Evolutionary conservation across 2,329 filamentous ascomycete genomes (phyloP).

Genomic region (Diaporthe sp.): DNA sequence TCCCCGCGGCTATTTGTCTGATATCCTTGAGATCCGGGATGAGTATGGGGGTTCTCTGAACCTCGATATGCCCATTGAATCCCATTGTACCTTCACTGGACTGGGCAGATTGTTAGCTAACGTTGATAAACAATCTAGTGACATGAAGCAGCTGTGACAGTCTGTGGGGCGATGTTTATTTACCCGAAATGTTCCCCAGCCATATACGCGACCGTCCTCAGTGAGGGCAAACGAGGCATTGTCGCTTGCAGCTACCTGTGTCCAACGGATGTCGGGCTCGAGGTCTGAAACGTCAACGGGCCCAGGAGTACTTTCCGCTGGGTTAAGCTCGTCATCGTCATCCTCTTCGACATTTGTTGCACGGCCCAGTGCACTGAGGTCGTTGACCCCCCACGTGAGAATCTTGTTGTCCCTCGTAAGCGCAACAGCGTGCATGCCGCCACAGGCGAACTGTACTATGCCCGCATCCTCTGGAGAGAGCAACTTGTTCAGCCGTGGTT

Average conservation of each 20-base stretch:
- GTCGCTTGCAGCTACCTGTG: constrained; percentile 78
- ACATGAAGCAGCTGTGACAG: background rate
- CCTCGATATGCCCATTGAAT: constrained; percentile 46
- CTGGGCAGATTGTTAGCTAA: constrained; percentile 40
- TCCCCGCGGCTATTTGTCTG: constrained; percentile 73
- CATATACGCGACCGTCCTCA: constrained; percentile 81
- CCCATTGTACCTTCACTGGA: constrained; percentile 63
- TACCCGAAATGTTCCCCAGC: constrained; percentile 84
- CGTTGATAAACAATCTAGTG: background rate
- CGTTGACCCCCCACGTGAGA: constrained; percentile 89
- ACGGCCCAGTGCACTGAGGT: constrained; percentile 83
- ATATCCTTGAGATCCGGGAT: constrained; percentile 76
- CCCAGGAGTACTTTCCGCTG: constrained; percentile 71
- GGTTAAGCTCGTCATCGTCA: constrained; percentile 57
- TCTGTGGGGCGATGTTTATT: constrained; percentile 39
- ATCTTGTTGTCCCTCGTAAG: constrained; percentile 86
- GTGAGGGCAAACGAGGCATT: constrained; percentile 83
- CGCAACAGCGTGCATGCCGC: constrained; percentile 85
- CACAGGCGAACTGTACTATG: constrained; percentile 81
- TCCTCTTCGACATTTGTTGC: constrained; percentile 70
- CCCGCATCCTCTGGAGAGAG: constrained; percentile 69
- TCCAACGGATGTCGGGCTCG: constrained; percentile 49
- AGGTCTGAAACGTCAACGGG: constrained; percentile 63
- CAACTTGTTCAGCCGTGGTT: constrained; percentile 76
- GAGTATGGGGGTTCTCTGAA: constrained; percentile 64